Evolutionary conservation across 2,329 filamentous ascomycete species (phyloP).

Genomic region (Fusarium vanettenii): DNA sequence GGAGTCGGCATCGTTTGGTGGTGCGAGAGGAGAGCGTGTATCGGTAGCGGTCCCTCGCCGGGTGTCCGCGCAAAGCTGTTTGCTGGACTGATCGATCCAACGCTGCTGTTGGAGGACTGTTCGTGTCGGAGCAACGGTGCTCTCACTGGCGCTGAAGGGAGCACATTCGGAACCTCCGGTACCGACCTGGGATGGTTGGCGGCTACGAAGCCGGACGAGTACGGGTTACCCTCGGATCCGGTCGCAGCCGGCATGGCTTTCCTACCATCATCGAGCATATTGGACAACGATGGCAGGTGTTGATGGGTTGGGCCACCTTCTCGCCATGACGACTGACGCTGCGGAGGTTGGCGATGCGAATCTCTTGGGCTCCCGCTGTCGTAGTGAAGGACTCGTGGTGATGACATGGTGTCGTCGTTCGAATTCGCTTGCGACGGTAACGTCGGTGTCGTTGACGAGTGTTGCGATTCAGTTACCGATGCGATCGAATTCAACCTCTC

Average conservation of each 20-base stretch:
- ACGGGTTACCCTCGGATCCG: constrained; percentile 38
- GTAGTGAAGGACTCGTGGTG: constrained; percentile 54
- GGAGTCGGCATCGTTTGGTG: constrained; percentile 48
- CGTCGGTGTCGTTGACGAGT: constrained; percentile 53
- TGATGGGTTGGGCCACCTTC: constrained; percentile 40
- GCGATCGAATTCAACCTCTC: constrained; percentile 61
- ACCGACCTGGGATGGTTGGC: constrained; percentile 47
- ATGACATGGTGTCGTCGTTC: constrained; percentile 57
- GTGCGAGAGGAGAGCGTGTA: constrained; percentile 63
- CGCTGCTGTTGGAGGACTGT: constrained; percentile 57
- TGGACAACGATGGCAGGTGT: constrained; percentile 59
- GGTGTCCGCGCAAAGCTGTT: constrained; percentile 53
- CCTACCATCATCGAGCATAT: constrained; percentile 57
- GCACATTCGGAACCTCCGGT: constrained; percentile 37
- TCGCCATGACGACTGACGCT: constrained; percentile 45
- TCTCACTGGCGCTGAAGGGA: constrained; percentile 44
- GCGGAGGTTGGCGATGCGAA: constrained; percentile 41
- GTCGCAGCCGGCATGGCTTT: constrained; percentile 30
- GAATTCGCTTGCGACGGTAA: constrained; percentile 51
- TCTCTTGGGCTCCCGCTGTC: constrained; percentile 49
- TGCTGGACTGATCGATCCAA: constrained; percentile 55
- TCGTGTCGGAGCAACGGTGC: constrained; percentile 59
- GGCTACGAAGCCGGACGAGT: constrained; percentile 44
- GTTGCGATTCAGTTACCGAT: constrained; percentile 59
- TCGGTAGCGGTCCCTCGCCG: constrained; percentile 64